These are phyloP conservation scores for Lactarius akahatsu DNA, from an alignment of 768 basidiomycete genomes.

Conservation along the genomic window DNA sequence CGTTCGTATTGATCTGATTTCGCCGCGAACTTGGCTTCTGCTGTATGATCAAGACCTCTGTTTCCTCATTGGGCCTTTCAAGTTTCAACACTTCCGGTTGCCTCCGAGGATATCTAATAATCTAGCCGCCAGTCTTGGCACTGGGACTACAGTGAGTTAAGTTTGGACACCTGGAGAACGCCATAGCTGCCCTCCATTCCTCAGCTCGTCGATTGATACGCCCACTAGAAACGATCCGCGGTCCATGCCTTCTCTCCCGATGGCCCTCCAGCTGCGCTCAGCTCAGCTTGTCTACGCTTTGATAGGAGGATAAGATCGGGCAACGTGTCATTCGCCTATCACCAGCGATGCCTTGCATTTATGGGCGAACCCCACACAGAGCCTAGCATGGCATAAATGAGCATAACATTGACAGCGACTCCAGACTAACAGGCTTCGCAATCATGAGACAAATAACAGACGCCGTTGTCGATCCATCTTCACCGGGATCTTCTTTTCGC, in stretches of 20 bases:
- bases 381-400: too few relatives aligned
- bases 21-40: background rate
- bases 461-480: too few relatives aligned
- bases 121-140: background rate
- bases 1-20: background rate
- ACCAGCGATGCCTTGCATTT: background rate
- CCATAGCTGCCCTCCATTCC: background rate
- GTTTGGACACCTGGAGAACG: background rate
- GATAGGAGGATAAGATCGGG: background rate
- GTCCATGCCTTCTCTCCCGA: background rate
- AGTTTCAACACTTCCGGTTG: conserved; percentile 4
- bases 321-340: background rate
- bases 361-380: too few relatives aligned
- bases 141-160: too few relatives aligned
- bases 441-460: too few relatives aligned
- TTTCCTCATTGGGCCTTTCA: conserved; percentile 1
- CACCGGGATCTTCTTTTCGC: too few relatives aligned
- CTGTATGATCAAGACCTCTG: background rate
- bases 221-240: background rate
- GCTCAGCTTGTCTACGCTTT: background rate
- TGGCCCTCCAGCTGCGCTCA: background rate
- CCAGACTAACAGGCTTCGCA: too few relatives aligned
- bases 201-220: background rate
- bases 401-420: too few relatives aligned
- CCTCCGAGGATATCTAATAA: conserved; percentile 6